Evolutionary conservation across 306 rosid species (phyloP), one percentile per base, ranked within the genome.

Genomic region (Prinsepia uniflora): DNA sequence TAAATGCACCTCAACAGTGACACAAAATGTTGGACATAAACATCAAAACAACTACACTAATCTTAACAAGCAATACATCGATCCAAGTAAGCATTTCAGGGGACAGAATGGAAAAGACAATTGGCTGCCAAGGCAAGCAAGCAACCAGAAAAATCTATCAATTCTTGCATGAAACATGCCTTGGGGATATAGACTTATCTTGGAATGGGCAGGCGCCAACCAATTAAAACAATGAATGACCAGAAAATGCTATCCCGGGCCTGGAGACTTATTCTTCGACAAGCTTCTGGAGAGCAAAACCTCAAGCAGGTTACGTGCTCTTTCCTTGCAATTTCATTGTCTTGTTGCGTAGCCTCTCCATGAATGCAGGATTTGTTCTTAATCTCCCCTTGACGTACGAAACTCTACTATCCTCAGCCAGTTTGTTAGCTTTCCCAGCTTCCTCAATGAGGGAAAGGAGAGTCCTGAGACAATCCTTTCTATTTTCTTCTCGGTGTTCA

Each of bases 401-500:
- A 55, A 86, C 71, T 65, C 86, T 89, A 59, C 96, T 96, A 72
- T 81, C 84, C 53, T 89, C 96, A 11, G 80, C 97, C 72, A 95
- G 75, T 74, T 87, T 84, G 82, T 85, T 88, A 72, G 99, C 96
- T 86, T 87, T 95, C 67, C 92, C 95, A 7, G 99, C 89, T 85
- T 95, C 99, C 82, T 95, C 95, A 54, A 94, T 86, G 42, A 94
- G 95, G 69, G 88, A 80, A 72, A 86, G 80, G 74, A 94, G 99
- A 58, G 95, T 95, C 84, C 97, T 83, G 30, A 91, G 86, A 76
- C 99, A 91, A 67, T 95, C 97, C 84, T 91, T 95, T 84, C 92
- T 86, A 84, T 91, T 95, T 80, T 95, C 99, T 76, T 95, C 97
- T 52, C 96, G 88, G 70, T 95, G 97, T 66, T 91, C 99, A 72